phyloP scores from a whole-genome alignment of 2,329 filamentous ascomycete species.

The Arthrinium phaeospermum region DNA sequence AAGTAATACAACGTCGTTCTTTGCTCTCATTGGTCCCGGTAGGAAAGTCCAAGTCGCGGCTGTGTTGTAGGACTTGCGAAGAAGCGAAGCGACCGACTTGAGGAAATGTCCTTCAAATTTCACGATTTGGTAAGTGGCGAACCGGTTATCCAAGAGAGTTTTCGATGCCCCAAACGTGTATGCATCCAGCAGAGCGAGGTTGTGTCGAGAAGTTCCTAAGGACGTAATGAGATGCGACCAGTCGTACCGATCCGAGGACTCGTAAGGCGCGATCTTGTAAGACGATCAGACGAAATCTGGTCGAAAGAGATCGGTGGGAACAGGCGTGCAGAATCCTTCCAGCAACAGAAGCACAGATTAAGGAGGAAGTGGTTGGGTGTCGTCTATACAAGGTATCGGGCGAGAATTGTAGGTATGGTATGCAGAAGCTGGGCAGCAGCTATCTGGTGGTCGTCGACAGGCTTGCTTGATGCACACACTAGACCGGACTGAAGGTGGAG shows the following conservation, averaged over 20 bases:
- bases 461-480: background rate
- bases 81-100: background rate
- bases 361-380: background rate
- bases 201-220: background rate
- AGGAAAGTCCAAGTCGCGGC: background rate
- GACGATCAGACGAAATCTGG: background rate
- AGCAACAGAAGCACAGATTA: background rate
- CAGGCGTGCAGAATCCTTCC: background rate
- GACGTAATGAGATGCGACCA: background rate
- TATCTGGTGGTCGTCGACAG: background rate
- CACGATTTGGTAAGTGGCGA: background rate
- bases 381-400: background rate
- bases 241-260: background rate
- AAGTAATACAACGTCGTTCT: constrained; percentile 6
- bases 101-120: background rate
- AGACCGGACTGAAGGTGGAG: background rate
- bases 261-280: background rate
- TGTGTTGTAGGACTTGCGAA: constrained; percentile 13
- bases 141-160: background rate
- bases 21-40: constrained; percentile 7
- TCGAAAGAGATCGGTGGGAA: background rate
- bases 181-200: background rate
- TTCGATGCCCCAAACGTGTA: background rate
- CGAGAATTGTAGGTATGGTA: background rate
- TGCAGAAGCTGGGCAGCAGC: background rate